Evolutionary conservation across 2,329 filamentous ascomycete genomes (phyloP).

Genomic region (Botrytis galanthina): DNA sequence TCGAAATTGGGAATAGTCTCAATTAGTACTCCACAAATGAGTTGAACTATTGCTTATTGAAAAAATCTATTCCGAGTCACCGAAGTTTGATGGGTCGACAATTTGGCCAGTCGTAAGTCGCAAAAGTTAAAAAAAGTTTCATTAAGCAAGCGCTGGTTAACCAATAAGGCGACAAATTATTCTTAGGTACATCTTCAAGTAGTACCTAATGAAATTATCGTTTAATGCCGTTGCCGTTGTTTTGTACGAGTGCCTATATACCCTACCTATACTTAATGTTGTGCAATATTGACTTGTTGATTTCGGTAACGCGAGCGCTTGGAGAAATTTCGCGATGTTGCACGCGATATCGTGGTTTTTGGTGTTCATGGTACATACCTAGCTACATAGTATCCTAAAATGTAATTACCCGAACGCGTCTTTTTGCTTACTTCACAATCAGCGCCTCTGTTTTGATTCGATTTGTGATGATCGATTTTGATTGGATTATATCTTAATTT

Average conservation of each 20-base stretch:
- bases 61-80: neutral
- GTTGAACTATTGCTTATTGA: constrained; percentile 1
- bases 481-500: constrained; percentile 4
- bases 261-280: neutral
- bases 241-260: neutral
- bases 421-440: constrained; percentile 7
- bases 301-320: constrained; percentile 31
- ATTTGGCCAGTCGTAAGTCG: constrained; percentile 4
- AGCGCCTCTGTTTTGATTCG: neutral
- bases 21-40: constrained; percentile 7
- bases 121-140: constrained; percentile 24
- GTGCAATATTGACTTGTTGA: neutral
- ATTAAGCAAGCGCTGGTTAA: constrained; percentile 28
- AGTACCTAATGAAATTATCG: neutral
- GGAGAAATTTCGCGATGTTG: constrained; percentile 25
- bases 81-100: neutral
- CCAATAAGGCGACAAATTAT: constrained; percentile 19
- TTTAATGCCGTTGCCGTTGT: neutral
- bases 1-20: neutral
- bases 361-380: neutral
- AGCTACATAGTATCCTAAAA: neutral
- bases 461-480: neutral
- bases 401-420: constrained; percentile 16
- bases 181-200: constrained; percentile 2
- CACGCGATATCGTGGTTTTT: constrained; percentile 4